Conservation (phyloP, 2,329 filamentous ascomycete species). For the Dothidotthia symphoricarpi region DNA sequence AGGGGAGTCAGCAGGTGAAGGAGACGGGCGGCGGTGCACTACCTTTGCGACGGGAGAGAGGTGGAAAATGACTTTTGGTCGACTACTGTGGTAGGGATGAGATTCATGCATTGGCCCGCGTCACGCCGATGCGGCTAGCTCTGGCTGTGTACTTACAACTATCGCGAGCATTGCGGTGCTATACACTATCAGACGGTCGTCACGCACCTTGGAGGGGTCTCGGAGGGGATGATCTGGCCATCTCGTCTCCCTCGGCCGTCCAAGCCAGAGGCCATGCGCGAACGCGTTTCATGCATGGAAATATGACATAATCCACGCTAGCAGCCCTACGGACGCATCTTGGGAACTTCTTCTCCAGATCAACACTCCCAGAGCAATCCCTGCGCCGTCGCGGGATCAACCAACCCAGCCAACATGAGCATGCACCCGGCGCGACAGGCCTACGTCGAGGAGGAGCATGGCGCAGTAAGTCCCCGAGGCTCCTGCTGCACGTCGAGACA, state of each 20-base stretch:
- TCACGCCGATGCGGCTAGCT: neutral
- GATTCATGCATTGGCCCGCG: neutral
- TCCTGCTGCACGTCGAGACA: conserved; percentile 1
- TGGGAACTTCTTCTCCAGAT: conserved; percentile 24
- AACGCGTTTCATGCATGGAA: conserved; percentile 17
- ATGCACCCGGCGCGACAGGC: conserved; percentile 89
- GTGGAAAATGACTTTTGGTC: neutral
- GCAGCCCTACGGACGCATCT: conserved; percentile 28
- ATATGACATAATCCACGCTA: conserved; percentile 31
- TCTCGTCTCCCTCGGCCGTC: too few species aligned
- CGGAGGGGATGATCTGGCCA: too few species aligned
- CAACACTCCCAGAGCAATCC: too few species aligned
- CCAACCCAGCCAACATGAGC: conserved; percentile 40
- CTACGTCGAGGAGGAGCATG: conserved; percentile 82
- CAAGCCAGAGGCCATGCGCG: conserved; percentile 1
- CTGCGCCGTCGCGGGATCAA: conserved; percentile 7
- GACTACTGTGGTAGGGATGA: neutral
- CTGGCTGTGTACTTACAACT: too few species aligned
- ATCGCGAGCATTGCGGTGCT: too few species aligned
- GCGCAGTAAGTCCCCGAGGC: conserved; percentile 56
- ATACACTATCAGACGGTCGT: too few species aligned
- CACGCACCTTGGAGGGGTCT: too few species aligned
- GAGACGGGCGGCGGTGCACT: conserved; percentile 15
- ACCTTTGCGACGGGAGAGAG: conserved; percentile 16
- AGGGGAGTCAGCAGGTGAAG: conserved; percentile 21